phyloP scores from a whole-genome alignment of 2,329 filamentous ascomycete genomes.

The Nigrospora osmanthi region DNA sequence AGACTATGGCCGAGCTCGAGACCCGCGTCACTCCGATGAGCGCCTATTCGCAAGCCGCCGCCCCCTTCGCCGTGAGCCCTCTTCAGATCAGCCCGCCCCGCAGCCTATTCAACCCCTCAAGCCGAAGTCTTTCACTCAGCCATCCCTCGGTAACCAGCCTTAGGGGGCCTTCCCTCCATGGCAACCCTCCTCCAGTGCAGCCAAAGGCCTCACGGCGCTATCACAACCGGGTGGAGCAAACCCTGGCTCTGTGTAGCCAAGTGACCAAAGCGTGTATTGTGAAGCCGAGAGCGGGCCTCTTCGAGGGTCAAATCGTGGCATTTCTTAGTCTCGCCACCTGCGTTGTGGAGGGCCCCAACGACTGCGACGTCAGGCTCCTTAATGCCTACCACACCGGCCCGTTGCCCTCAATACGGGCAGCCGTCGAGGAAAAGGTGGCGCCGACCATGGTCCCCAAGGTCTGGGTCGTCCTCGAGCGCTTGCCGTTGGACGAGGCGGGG shows the following conservation, averaged over 20 bases:
- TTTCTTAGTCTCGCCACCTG: constrained; percentile 31
- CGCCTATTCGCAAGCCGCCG: constrained; percentile 4
- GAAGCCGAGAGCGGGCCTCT: constrained; percentile 38
- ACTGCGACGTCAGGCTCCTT: constrained; percentile 27
- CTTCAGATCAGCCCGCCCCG: constrained; percentile 11
- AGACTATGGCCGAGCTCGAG: constrained; percentile 36
- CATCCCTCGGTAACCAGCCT: constrained; percentile 10
- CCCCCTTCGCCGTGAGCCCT: constrained; percentile 11
- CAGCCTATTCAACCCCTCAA: neutral
- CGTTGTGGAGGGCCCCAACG: constrained; percentile 16
- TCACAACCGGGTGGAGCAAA: constrained; percentile 26
- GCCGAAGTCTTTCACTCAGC: neutral
- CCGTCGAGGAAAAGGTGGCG: constrained; percentile 26
- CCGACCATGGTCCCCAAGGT: constrained; percentile 31
- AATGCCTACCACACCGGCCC: constrained; percentile 31
- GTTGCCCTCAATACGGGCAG: constrained; percentile 30
- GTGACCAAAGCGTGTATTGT: constrained; percentile 34
- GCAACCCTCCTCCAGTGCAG: constrained; percentile 5
- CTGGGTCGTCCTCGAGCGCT: constrained; percentile 39
- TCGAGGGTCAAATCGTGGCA: constrained; percentile 41
- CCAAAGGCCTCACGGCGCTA: constrained; percentile 13
- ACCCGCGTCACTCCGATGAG: constrained; percentile 26
- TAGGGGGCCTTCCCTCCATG: neutral
- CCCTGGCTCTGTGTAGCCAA: constrained; percentile 23
- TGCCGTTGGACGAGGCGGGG: constrained; percentile 33